These are phyloP conservation scores for Piromyces sp. DNA, from an alignment of 192 early-diverging fungal species.

Conservation along the genomic window DNA sequence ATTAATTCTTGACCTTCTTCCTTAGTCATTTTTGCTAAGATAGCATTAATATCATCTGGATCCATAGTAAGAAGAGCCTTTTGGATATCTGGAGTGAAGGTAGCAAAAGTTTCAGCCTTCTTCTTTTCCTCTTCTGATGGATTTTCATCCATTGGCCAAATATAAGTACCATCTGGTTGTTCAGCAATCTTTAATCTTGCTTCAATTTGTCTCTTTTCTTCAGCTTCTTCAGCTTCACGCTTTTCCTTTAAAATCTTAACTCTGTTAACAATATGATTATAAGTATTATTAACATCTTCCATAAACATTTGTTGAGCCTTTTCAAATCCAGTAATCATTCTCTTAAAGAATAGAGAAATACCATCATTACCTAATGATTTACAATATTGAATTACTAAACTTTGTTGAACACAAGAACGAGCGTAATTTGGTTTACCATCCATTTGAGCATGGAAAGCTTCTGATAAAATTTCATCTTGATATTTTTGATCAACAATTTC, in stretches of 20 bases:
- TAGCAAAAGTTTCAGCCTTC: not conserved
- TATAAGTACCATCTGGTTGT: slow-evolving; percentile 3
- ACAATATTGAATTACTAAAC: slow-evolving; percentile 71
- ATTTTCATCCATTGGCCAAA: not conserved
- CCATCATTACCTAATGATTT: slow-evolving; percentile 66
- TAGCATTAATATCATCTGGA: slow-evolving; percentile 68
- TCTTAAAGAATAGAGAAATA: slow-evolving; percentile 62
- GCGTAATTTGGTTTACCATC: slow-evolving; percentile 46
- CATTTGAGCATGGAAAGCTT: slow-evolving; percentile 64
- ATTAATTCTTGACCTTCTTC: slow-evolving; percentile 65
- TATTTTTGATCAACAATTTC: slow-evolving; percentile 48
- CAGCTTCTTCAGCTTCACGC: slow-evolving; percentile 29
- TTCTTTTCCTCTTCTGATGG: not conserved
- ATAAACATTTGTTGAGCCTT: slow-evolving; percentile 65
- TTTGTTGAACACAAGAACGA: slow-evolving; percentile 60
- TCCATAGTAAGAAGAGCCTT: slow-evolving; percentile 57
- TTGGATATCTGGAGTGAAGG: not conserved
- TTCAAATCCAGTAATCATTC: slow-evolving; percentile 13
- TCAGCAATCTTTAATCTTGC: slow-evolving; percentile 3
- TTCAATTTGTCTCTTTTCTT: slow-evolving; percentile 35
- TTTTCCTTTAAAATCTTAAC: slow-evolving; percentile 46
- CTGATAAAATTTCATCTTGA: slow-evolving; percentile 66
- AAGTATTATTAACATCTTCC: slow-evolving; percentile 71
- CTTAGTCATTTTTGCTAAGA: slow-evolving; percentile 44
- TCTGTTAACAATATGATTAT: slow-evolving; percentile 57